Conservation (phyloP, 208 protist genomes). For the Plasmodiophora brassicae region DNA sequence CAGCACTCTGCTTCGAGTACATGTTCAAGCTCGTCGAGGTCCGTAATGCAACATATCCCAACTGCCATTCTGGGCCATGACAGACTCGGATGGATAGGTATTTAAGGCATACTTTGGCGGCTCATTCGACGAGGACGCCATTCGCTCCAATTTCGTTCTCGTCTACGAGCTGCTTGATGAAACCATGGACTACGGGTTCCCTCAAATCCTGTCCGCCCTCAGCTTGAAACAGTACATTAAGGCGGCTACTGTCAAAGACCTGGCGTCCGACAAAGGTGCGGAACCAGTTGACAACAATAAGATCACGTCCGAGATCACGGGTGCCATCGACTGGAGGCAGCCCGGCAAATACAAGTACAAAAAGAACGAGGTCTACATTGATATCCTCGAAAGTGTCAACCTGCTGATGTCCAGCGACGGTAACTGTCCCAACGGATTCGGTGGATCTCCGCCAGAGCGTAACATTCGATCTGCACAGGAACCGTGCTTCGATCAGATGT, state of each 20-base stretch:
- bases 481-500: conserved; percentile 84
- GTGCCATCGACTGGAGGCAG: conserved; percentile 41
- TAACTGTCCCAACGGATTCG: conserved; percentile 28
- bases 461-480: conserved; percentile 45
- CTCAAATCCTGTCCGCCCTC: conserved; percentile 78
- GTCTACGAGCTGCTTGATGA: conserved; percentile 94
- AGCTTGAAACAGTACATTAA: conserved; percentile 81
- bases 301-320: conserved; percentile 46
- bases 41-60: too few relatives aligned
- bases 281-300: conserved; percentile 13
- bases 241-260: conserved; percentile 59
- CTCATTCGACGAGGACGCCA: conserved; percentile 75
- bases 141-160: conserved; percentile 83
- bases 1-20: conserved; percentile 71
- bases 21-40: conserved; percentile 51
- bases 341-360: conserved; percentile 67
- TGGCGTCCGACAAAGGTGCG: conserved; percentile 51
- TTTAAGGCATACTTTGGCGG: conserved; percentile 81
- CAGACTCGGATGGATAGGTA: too few relatives aligned
- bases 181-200: conserved; percentile 96
- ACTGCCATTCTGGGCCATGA: too few relatives aligned
- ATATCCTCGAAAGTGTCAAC: conserved; percentile 93
- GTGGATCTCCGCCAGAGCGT: background rate
- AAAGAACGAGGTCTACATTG: conserved; percentile 95
- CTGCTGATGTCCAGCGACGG: conserved; percentile 81